Base-by-base conservation (phyloP, 2,329 filamentous ascomycete species). In the Achaetomium macrosporum region DNA sequence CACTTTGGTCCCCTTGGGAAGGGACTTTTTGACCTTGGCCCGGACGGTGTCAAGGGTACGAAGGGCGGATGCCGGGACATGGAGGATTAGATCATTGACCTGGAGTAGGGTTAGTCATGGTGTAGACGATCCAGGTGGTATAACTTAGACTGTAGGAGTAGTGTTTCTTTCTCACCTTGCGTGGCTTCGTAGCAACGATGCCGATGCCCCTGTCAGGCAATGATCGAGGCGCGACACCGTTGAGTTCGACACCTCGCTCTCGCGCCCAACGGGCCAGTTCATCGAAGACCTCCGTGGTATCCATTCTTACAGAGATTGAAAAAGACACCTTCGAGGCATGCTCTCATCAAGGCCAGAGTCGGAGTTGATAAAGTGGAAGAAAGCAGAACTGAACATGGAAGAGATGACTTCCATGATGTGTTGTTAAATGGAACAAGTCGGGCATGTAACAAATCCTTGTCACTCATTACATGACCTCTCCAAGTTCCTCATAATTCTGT, bases 191-290 rank as follows among this genome's bases (percentile, higher is more conserved):
- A 5, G 89, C 85, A 47, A 91, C 76, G 52, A 96, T 83, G 43
- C 91, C 90, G 49, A 93, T 78, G 29, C 90, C 90, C 50, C 87
- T 78, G 1, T 84, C 86, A 6, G 84, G 79, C 15, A 95, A 83
- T 37, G 73, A 74, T 39, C 82, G 77, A 5, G 89, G 84, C 2
- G 74, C 73, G 44, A 95, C 81, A 29, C 83, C 84, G 61, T 85
- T 76, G 59, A 90, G 78, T 35, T 76, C 69, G 29, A 95, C 78
- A 13, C 87, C 87, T 53, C 82, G 76, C 1, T 71, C 68, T 41
- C 74, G 66, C 1, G 86, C 85, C 88, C 90, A 95, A 54, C 76
- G 63, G 2, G 85, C 74, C 55, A 95, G 87, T 9, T 73, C 69
- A 25, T 78, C 57, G 42, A 65, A 64, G 37, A 54, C 55, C 13